These are phyloP conservation scores for Monosporascus sp. DNA, from an alignment of 2,329 filamentous ascomycete species.

Conservation along the genomic window DNA sequence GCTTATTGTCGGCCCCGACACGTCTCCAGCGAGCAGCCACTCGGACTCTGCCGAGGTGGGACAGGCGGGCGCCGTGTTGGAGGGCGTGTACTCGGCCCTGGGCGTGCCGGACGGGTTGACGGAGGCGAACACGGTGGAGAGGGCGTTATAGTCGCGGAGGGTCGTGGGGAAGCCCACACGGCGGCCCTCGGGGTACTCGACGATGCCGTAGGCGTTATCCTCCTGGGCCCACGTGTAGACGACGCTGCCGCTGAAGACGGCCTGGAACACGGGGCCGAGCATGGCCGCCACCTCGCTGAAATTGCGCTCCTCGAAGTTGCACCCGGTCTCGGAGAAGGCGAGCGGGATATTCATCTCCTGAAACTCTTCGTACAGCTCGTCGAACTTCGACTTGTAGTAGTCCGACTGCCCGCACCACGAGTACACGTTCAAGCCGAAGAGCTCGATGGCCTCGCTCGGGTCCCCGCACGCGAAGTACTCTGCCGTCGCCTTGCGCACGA, in stretches of 20 bases:
- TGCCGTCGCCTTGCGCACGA: slow-evolving; percentile 54
- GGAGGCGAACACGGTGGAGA: slow-evolving; percentile 52
- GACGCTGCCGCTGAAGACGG: slow-evolving; percentile 51
- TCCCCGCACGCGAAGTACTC: slow-evolving; percentile 55
- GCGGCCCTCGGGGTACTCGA: slow-evolving; percentile 21
- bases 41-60: not conserved
- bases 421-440: slow-evolving; percentile 64
- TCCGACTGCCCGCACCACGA: slow-evolving; percentile 60
- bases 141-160: slow-evolving; percentile 51
- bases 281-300: slow-evolving; percentile 58
- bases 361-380: slow-evolving; percentile 54
- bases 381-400: slow-evolving; percentile 48
- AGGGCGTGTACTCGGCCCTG: slow-evolving; percentile 49
- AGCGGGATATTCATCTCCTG: slow-evolving; percentile 51
- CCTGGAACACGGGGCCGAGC: slow-evolving; percentile 54
- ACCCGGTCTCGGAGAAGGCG: slow-evolving; percentile 64
- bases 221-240: slow-evolving; percentile 46
- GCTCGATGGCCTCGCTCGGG: slow-evolving; percentile 44
- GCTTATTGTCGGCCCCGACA: not conserved
- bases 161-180: slow-evolving; percentile 44
- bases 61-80: slow-evolving; percentile 43
- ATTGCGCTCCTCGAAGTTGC: slow-evolving; percentile 50
- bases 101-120: slow-evolving; percentile 50
- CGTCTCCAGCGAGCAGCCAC: not conserved
- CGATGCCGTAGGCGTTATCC: slow-evolving; percentile 35